phyloP scores from a whole-genome alignment of 306 rosid species.

The Lithocarpus polystachyus region DNA sequence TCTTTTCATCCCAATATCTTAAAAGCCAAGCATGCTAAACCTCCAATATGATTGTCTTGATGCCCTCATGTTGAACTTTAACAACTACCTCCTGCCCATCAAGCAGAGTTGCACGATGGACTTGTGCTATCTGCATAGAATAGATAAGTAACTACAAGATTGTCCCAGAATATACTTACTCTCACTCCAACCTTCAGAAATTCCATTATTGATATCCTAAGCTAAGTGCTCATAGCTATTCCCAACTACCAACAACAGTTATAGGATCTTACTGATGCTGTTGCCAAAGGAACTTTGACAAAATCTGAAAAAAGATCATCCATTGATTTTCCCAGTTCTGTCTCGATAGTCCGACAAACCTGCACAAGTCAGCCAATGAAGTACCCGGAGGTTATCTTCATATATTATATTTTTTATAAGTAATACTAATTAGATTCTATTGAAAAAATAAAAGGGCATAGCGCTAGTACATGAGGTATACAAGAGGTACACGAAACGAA shows the following conservation, averaged over 20 bases:
- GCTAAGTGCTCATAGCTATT: conserved; percentile 20
- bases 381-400: background rate
- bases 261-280: conserved; percentile 82
- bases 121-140: conserved; percentile 91
- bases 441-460: too few relatives aligned
- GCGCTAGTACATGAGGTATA: too few relatives aligned
- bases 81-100: conserved; percentile 88
- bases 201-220: background rate
- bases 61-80: conserved; percentile 92
- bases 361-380: conserved; percentile 37
- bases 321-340: conserved; percentile 87
- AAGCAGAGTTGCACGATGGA: conserved; percentile 88
- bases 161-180: conserved; percentile 10
- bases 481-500: too few relatives aligned
- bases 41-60: conserved; percentile 84
- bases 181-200: background rate
- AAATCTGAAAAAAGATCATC: conserved; percentile 72
- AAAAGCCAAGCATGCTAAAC: conserved; percentile 41
- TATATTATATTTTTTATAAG: background rate
- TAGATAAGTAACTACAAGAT: conserved; percentile 15
- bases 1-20: conserved; percentile 24
- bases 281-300: conserved; percentile 79
- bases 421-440: too few relatives aligned
- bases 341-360: conserved; percentile 69
- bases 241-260: conserved; percentile 24